Conservation (phyloP, 2,329 filamentous ascomycete species). For the Dothiorella sarmentorum region DNA sequence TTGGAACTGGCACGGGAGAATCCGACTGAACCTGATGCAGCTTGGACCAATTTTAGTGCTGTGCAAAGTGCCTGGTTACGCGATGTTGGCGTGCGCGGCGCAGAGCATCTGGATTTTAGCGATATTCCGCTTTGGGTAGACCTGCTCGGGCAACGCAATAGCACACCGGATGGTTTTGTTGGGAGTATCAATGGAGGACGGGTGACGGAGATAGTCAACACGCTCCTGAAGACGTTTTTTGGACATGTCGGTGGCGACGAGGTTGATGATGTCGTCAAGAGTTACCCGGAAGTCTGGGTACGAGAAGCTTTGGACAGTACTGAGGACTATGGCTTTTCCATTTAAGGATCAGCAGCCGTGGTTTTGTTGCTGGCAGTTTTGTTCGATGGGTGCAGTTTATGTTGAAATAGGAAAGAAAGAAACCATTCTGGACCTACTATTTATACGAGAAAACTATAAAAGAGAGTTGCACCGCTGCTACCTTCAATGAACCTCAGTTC, state of each 20-base stretch:
- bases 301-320: not conserved
- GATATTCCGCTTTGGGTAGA: slow-evolving; percentile 28
- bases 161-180: not conserved
- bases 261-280: not conserved
- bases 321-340: not conserved
- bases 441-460: too few relatives aligned
- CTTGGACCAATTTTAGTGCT: slow-evolving; percentile 23
- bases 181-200: not conserved
- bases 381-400: too few relatives aligned
- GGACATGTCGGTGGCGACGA: not conserved
- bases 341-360: too few relatives aligned
- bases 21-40: slow-evolving; percentile 20
- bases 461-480: too few relatives aligned
- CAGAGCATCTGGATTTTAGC: slow-evolving; percentile 24
- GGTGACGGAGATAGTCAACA: not conserved
- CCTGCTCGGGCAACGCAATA: slow-evolving; percentile 22
- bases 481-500: too few relatives aligned
- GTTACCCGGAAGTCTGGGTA: not conserved
- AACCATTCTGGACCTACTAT: too few relatives aligned
- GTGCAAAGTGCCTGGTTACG: slow-evolving; percentile 27
- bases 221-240: not conserved
- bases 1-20: slow-evolving; percentile 23
- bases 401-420: too few relatives aligned
- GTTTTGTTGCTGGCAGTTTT: too few relatives aligned
- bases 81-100: slow-evolving; percentile 24